Evolutionary conservation across 345 rosid species (phyloP).

Genomic region (Populus pruinosa): DNA sequence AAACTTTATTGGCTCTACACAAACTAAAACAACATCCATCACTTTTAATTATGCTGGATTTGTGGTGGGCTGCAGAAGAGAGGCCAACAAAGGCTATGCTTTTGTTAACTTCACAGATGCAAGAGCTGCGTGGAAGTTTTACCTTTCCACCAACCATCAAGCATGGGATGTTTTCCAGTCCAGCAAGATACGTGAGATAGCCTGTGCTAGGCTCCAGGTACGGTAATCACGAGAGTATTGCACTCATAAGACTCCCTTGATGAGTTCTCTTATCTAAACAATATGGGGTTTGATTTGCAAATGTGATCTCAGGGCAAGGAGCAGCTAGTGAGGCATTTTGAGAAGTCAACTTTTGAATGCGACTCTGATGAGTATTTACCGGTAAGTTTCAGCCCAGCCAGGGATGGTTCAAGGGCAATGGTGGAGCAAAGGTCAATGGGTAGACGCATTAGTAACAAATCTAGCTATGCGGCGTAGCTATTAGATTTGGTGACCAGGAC

Average conservation of each 20-base stretch:
- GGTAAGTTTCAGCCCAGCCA: slow-evolving; percentile 38
- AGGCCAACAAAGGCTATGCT: slow-evolving; percentile 69
- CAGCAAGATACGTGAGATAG: slow-evolving; percentile 44
- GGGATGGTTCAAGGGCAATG: slow-evolving; percentile 36
- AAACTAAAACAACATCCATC: neutral
- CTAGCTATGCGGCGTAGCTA: slow-evolving; percentile 38
- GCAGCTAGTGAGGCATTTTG: slow-evolving; percentile 40
- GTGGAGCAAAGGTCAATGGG: slow-evolving; percentile 32
- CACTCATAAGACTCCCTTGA: neutral
- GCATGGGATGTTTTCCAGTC: slow-evolving; percentile 51
- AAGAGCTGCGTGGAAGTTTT: slow-evolving; percentile 49
- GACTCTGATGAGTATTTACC: slow-evolving; percentile 45
- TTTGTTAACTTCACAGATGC: slow-evolving; percentile 72
- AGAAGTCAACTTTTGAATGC: slow-evolving; percentile 36
- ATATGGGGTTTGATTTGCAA: neutral
- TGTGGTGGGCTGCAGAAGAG: slow-evolving; percentile 31
- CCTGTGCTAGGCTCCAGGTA: slow-evolving; percentile 68
- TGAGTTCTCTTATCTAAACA: neutral
- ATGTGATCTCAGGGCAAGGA: slow-evolving; percentile 51
- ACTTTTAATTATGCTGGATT: neutral
- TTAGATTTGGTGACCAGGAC: neutral
- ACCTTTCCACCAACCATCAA: slow-evolving; percentile 28
- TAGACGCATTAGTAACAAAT: slow-evolving; percentile 5
- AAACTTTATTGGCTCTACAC: neutral
- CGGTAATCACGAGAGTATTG: neutral